Evolutionary conservation across 2,329 filamentous ascomycete genomes (phyloP).

Genomic region (Epichloe brachyelytri): DNA sequence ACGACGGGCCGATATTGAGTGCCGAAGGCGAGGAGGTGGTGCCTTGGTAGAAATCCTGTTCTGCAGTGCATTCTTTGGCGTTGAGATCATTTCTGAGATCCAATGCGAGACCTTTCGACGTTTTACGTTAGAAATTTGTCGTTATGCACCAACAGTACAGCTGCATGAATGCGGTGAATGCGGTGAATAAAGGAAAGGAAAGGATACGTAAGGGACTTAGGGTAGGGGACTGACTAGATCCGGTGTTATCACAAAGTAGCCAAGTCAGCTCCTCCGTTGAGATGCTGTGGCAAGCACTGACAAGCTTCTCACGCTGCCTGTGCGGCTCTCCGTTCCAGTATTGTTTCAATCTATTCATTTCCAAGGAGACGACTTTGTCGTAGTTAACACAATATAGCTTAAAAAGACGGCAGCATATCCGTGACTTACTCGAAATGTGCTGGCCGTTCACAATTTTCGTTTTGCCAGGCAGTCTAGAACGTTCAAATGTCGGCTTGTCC

Average conservation of each 20-base stretch:
- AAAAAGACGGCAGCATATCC: not conserved
- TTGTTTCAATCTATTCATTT: constrained; percentile 67
- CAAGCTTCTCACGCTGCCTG: constrained; percentile 22
- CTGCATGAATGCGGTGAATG: not conserved
- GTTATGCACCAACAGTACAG: not conserved
- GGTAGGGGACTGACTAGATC: constrained; percentile 12
- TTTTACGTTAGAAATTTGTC: not conserved
- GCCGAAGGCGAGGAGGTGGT: constrained; percentile 12
- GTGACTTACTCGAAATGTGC: not conserved
- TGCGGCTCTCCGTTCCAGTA: constrained; percentile 10
- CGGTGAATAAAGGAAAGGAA: not conserved
- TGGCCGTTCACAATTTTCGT: constrained; percentile 33
- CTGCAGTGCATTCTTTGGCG: constrained; percentile 21
- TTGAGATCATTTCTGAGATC: not conserved
- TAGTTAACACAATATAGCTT: not conserved
- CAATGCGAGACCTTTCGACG: not conserved
- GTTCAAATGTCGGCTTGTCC: constrained; percentile 70
- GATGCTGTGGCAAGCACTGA: constrained; percentile 69
- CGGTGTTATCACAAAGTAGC: constrained; percentile 58
- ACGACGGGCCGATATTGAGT: constrained; percentile 13
- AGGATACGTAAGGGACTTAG: not conserved
- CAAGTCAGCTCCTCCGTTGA: constrained; percentile 56
- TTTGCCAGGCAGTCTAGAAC: constrained; percentile 65
- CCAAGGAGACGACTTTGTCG: constrained; percentile 56
- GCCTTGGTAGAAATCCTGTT: constrained; percentile 9